A percentile compares a stretch with the other conserved stretches of the same genome.
Evolutionary conservation across 768 basidiomycete genomes (phyloP).

Genomic region (Suillus subluteus): DNA sequence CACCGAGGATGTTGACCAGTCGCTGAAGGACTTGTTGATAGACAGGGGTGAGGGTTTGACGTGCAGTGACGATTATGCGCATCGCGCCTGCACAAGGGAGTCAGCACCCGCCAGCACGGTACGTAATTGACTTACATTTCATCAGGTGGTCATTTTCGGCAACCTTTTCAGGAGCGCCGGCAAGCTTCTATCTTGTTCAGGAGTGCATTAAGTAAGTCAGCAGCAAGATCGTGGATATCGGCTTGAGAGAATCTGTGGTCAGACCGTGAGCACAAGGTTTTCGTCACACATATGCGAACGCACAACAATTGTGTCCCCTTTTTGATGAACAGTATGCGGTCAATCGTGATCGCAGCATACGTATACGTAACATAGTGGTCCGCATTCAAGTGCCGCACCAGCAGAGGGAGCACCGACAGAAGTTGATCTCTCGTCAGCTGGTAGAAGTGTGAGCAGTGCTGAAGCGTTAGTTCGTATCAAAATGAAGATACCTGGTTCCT

Average conservation of each 20-base stretch:
- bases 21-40: constrained; percentile 69
- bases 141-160: constrained; percentile 98
- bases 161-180: constrained; percentile 84
- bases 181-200: constrained; percentile 80
- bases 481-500: constrained; percentile 76
- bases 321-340: constrained; percentile 90
- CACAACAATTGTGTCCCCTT: constrained; percentile 75
- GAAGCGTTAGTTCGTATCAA: constrained; percentile 1
- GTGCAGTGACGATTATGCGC: constrained; percentile 90
- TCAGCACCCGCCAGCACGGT: not conserved
- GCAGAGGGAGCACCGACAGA: constrained; percentile 84
- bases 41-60: constrained; percentile 71
- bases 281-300: constrained; percentile 30
- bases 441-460: not conserved
- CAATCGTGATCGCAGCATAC: constrained; percentile 98
- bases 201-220: constrained; percentile 69
- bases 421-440: constrained; percentile 94
- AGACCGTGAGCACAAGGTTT: constrained; percentile 6
- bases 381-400: constrained; percentile 81
- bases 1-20: constrained; percentile 81
- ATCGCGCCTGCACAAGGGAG: constrained; percentile 69
- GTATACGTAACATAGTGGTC: constrained; percentile 92
- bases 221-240: constrained; percentile 86
- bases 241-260: constrained; percentile 78
- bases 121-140: constrained; percentile 69